Evolutionary conservation across 225 moss, liverwort and hornwort species (phyloP), one percentile per base, ranked within the genome.

Genomic region (Antitrichia curtipendula): DNA sequence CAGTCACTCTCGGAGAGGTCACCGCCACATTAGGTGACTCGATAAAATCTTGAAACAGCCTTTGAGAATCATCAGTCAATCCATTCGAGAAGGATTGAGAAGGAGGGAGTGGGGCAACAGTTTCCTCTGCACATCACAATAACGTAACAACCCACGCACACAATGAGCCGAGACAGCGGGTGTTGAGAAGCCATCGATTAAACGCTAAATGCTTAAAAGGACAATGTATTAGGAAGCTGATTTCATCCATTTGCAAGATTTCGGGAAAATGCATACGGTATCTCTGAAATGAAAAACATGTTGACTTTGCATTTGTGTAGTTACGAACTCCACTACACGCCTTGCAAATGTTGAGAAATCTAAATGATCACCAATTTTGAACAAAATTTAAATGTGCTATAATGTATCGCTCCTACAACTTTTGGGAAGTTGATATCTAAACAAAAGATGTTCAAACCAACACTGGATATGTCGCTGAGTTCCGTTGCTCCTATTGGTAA

Each of bases 81-180:
- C 90, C 90, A 88, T 89, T 89, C 72, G 82, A 45, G 45, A 92
- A 90, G 36, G 90, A 88, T 71, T 86, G 10, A 64, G 91, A 91
- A 86, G 90, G 90, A 81, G 91, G 90, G 82, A 93, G 88, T 73
- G 93, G 93, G 70, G 91, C 92, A 85, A 94, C 87, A 73, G 96
- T 88, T 68, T 93, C 96, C 81, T 96, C 95, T 96, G 96, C 85
- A 82, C 62, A 84, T 78, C 66, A 84, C 36, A 78, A 57, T 24
- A 83, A 53, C 47, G 40, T 58, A 75, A 71, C 78, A 43, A 64
- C 40, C 56, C 86, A 75, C 50, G 41, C 71, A 58, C 56, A 49
- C 23, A 88, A 80, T 89, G 45, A 88, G 79, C 27, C 62, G 69
- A 69, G 63, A 21, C 45, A 82, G 47, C 58, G 52, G 58, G 31